phyloP scores from a whole-genome alignment of 2,329 filamentous ascomycete species.

The Epichloe typhina region DNA sequence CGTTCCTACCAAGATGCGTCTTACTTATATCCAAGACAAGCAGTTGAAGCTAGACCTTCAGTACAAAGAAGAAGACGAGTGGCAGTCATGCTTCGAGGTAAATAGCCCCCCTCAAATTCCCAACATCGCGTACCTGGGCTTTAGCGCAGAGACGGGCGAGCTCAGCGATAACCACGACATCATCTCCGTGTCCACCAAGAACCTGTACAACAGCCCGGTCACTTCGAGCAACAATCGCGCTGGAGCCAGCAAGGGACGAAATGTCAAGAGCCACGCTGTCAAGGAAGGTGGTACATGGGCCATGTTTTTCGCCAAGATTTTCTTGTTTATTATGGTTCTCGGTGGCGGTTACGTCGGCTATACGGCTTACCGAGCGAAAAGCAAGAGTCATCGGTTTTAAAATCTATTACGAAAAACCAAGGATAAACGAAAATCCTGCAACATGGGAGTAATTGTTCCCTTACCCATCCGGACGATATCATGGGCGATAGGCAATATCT shows the following conservation, averaged over 20 bases:
- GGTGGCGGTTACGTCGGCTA: slow-evolving; percentile 74
- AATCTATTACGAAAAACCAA: slow-evolving; percentile 1
- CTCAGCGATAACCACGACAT: slow-evolving; percentile 97
- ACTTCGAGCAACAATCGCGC: slow-evolving; percentile 20
- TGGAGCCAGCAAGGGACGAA: slow-evolving; percentile 22
- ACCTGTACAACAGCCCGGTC: slow-evolving; percentile 59
- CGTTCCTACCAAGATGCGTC: slow-evolving; percentile 68
- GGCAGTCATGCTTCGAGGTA: slow-evolving; percentile 79
- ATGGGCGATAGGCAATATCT: background rate
- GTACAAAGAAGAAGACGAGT: slow-evolving; percentile 83
- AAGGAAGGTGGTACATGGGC: slow-evolving; percentile 40
- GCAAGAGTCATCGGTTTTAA: slow-evolving; percentile 45
- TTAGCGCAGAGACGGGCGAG: slow-evolving; percentile 86
- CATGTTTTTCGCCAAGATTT: slow-evolving; percentile 64
- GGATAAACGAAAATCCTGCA: background rate
- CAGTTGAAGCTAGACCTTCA: slow-evolving; percentile 79
- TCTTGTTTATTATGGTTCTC: slow-evolving; percentile 58
- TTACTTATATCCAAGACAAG: slow-evolving; percentile 97
- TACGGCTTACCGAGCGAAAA: slow-evolving; percentile 64
- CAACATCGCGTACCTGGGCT: slow-evolving; percentile 59
- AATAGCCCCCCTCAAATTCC: slow-evolving; percentile 64
- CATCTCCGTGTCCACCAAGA: slow-evolving; percentile 71
- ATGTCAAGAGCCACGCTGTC: slow-evolving; percentile 20
- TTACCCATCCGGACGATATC: background rate
- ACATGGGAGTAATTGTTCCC: background rate